These are phyloP conservation scores for Aspergillus spinulosporus DNA, from an alignment of 2,329 filamentous ascomycete genomes.

Conservation along the genomic window DNA sequence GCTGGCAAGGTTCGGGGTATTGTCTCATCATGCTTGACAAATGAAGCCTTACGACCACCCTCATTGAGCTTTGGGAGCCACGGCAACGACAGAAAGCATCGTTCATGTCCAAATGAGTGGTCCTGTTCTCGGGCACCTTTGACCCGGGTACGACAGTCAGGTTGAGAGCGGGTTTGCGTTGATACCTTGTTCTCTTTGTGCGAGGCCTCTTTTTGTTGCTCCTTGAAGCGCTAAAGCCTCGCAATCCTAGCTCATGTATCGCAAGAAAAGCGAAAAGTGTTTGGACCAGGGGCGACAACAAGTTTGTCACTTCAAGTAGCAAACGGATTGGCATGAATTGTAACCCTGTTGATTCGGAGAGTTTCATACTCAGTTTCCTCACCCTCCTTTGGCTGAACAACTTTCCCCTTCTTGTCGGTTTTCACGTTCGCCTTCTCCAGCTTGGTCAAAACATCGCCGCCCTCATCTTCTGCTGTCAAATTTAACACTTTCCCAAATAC, in stretches of 20 bases:
- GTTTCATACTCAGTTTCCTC: conserved; percentile 48
- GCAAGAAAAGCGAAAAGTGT: neutral
- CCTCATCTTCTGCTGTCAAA: conserved; percentile 45
- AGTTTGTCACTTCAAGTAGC: conserved; percentile 47
- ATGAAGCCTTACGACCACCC: too few species aligned
- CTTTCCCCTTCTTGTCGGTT: conserved; percentile 64
- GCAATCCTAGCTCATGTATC: neutral
- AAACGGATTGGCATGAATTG: conserved; percentile 65
- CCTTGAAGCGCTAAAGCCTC: too few species aligned
- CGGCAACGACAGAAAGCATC: neutral
- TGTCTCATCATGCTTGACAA: too few species aligned
- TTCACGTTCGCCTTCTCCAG: conserved; percentile 61
- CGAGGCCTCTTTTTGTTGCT: too few species aligned
- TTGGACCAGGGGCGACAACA: neutral
- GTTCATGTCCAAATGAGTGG: too few species aligned
- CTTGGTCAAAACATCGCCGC: conserved; percentile 46
- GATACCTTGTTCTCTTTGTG: too few species aligned
- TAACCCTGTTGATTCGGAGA: conserved; percentile 57
- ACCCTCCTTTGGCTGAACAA: conserved; percentile 46
- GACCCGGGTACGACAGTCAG: neutral
- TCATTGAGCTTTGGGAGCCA: too few species aligned
- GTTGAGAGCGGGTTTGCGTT: neutral
- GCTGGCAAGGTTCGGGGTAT: too few species aligned
- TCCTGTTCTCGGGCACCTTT: too few species aligned
- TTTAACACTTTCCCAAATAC: conserved; percentile 63